phyloP scores from a whole-genome alignment of 148 eudicot genomes.

The Chenopodium album region DNA sequence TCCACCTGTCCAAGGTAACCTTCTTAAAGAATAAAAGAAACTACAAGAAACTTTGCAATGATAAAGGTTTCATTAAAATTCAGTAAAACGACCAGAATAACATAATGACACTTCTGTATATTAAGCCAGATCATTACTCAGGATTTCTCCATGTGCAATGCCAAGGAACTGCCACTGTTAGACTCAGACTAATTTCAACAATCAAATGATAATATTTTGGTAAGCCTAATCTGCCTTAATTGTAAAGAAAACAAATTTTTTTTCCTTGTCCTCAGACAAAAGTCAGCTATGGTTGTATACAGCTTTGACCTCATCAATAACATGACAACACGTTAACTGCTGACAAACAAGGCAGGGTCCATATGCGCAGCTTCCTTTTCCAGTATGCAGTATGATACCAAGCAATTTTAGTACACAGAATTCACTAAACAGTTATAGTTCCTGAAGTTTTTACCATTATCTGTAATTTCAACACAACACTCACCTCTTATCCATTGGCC shows the following conservation, averaged over 20 bases:
- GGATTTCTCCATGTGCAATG: not conserved
- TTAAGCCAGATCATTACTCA: not conserved
- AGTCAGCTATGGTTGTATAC: not conserved
- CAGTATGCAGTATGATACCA: not conserved
- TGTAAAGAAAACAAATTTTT: not conserved
- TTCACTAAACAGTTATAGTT: not conserved
- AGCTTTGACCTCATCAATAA: not conserved
- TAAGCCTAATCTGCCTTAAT: not conserved
- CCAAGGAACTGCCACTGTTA: not conserved
- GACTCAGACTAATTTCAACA: not conserved
- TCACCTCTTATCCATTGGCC: conserved; percentile 96
- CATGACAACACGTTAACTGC: too few relatives aligned
- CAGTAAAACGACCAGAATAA: not conserved
- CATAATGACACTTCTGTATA: not conserved
- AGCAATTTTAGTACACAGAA: not conserved
- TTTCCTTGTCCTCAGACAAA: not conserved
- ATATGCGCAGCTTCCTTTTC: not conserved
- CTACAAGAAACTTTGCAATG: not conserved
- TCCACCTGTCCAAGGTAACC: not conserved
- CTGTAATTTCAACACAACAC: conserved; percentile 15
- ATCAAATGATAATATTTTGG: not conserved
- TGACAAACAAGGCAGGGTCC: not conserved
- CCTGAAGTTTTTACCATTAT: not conserved
- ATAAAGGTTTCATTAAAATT: not conserved
- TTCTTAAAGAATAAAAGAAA: not conserved